phyloP scores from a whole-genome alignment of 768 basidiomycete genomes.

The Suillus tomentosus region DNA sequence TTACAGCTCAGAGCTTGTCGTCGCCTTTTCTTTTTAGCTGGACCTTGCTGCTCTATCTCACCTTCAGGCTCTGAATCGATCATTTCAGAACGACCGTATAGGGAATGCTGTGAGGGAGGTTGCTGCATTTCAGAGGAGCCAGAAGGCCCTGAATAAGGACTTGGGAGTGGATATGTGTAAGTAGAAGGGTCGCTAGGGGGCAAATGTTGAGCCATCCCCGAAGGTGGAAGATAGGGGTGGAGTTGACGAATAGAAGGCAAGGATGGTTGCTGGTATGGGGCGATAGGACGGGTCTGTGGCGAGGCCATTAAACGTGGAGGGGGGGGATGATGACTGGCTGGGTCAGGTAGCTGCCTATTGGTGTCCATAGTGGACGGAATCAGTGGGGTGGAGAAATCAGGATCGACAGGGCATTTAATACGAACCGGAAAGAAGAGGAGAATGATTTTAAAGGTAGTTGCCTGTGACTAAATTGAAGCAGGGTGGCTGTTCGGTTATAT shows the following conservation, averaged over 20 bases:
- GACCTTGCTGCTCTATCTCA: constrained; percentile 50
- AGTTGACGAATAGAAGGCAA: constrained; percentile 72
- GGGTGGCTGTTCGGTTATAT: constrained; percentile 33
- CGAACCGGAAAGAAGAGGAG: constrained; percentile 25
- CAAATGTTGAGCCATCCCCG: constrained; percentile 37
- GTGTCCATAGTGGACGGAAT: constrained; percentile 35
- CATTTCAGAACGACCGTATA: constrained; percentile 36
- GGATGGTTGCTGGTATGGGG: constrained; percentile 32
- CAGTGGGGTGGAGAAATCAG: constrained; percentile 21
- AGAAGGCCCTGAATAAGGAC: constrained; percentile 25
- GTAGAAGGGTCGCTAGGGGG: constrained; percentile 29
- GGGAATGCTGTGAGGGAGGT: constrained; percentile 21
- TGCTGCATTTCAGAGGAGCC: constrained; percentile 31
- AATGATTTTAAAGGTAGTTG: constrained; percentile 22
- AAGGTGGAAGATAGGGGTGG: constrained; percentile 63
- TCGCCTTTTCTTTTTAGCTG: constrained; percentile 81
- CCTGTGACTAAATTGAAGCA: constrained; percentile 22
- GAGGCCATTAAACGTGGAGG: constrained; percentile 30
- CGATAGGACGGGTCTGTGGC: constrained; percentile 29
- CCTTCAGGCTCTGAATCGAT: constrained; percentile 63
- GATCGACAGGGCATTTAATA: constrained; percentile 25
- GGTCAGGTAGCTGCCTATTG: constrained; percentile 37
- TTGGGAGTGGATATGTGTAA: constrained; percentile 29
- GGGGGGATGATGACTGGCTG: constrained; percentile 31
- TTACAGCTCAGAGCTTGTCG: constrained; percentile 85